Evolutionary conservation across 768 basidiomycete genomes (phyloP), one percentile per base, ranked within the genome.

Genomic region (Tylopilus balloui): DNA sequence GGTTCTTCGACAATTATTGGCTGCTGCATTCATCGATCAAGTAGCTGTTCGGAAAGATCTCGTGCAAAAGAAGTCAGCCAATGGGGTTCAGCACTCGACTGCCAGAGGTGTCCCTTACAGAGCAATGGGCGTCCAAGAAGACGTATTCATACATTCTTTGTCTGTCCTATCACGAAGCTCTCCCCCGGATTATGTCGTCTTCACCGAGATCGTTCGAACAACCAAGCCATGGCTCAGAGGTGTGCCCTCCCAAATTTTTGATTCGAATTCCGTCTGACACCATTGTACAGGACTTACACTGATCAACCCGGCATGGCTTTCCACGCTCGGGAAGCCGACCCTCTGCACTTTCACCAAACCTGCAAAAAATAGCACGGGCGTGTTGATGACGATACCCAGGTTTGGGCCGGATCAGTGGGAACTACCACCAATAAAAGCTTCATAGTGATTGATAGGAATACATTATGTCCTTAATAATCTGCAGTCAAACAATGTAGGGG

Each of bases 1-100:
- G 66, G 83, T 90, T 15, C 74, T 99, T 11, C 80, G 89, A 34
- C 96, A 98, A 63, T 76, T 97, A 10, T 62, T 97, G 39, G 77
- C 88, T 0, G 86, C 95, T 10, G 89, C 83, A 14, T 97, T 96
- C 70, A 90, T 98, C 55, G 94, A 99, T 67, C 92, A 95, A 67
- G 83, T 97, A 13, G 96, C 96, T 8, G 78, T 94, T 13, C 83
- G 96, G 23, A 91, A 88, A 62, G 95, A 98, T 63, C 67, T 90
- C 28, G 75, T 84, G 13, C 77, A 83, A 38, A 81, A 80, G 52
- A 71, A 75, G 41, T 70, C 74, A 14, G 71, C 77, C 3, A 72
- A 77, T 12, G 89, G 87, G 5, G 70, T 75, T 37, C 84, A 90
- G 57, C 89, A 77, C 64, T 73, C 85, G 9, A 90, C 83, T 21